These are phyloP conservation scores for Aurifilum marmelostoma DNA, from an alignment of 2,329 filamentous ascomycete genomes.

Conservation along the genomic window DNA sequence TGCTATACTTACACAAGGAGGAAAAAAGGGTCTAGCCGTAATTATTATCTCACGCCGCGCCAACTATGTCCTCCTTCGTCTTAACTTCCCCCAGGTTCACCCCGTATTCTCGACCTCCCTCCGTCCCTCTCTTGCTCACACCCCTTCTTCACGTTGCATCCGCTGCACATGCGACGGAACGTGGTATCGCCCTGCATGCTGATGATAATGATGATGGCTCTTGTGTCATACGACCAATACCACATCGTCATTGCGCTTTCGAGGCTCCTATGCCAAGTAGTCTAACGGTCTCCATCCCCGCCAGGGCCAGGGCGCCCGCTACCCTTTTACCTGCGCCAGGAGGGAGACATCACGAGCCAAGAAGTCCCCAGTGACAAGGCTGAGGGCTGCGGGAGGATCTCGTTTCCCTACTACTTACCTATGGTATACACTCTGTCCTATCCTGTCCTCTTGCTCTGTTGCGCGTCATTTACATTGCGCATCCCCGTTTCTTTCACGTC, in stretches of 20 bases:
- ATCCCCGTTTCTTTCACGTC: not conserved
- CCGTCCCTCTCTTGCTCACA: not conserved
- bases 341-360: not conserved
- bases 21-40: not conserved
- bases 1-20: not conserved
- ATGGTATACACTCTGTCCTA: not conserved
- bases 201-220: not conserved
- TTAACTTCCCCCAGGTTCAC: not conserved
- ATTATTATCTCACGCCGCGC: not conserved
- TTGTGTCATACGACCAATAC: not conserved
- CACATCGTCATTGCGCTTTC: not conserved
- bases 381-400: constrained; percentile 13
- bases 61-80: not conserved
- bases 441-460: not conserved
- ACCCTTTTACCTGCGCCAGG: not conserved
- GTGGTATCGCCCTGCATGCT: not conserved
- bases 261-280: not conserved
- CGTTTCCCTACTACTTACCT: not conserved
- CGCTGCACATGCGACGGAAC: not conserved
- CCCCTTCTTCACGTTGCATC: not conserved
- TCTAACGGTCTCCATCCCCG: not conserved
- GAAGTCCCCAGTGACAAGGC: not conserved
- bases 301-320: not conserved
- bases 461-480: not conserved
- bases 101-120: not conserved